These are phyloP conservation scores for Aquilaria sinensis DNA, from an alignment of 345 rosid species.

Conservation along the genomic window DNA sequence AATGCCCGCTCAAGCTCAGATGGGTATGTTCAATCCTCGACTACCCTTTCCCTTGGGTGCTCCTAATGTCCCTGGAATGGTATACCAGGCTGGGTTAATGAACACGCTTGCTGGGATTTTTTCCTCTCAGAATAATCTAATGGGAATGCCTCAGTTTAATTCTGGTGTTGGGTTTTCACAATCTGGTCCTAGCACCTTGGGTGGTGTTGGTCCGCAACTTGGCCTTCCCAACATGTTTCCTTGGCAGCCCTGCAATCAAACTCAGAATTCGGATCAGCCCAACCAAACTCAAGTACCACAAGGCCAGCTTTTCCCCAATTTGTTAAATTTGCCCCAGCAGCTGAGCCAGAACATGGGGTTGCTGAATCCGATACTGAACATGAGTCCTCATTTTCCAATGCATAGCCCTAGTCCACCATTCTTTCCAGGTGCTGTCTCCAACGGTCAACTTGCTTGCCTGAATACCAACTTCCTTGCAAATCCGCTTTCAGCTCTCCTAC, in stretches of 20 bases:
- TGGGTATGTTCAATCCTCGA: slow-evolving; percentile 33
- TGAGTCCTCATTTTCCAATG: slow-evolving; percentile 29
- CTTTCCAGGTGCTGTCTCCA: slow-evolving; percentile 9
- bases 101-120: slow-evolving; percentile 19
- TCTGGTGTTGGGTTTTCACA: neutral
- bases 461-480: slow-evolving; percentile 36
- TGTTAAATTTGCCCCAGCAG: slow-evolving; percentile 29
- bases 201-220: slow-evolving; percentile 5
- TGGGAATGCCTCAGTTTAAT: slow-evolving; percentile 17
- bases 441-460: slow-evolving; percentile 10
- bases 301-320: slow-evolving; percentile 19
- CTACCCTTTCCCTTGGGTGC: slow-evolving; percentile 23
- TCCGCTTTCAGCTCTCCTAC: slow-evolving; percentile 30
- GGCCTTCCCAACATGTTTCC: slow-evolving; percentile 2
- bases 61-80: slow-evolving; percentile 25
- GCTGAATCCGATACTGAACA: slow-evolving; percentile 27
- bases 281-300: slow-evolving; percentile 28
- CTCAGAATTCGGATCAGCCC: slow-evolving; percentile 15
- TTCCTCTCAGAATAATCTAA: slow-evolving; percentile 12
- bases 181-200: neutral
- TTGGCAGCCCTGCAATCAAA: slow-evolving; percentile 12
- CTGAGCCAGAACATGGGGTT: slow-evolving; percentile 27
- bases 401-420: slow-evolving; percentile 22
- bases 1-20: slow-evolving; percentile 23
- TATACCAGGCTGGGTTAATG: slow-evolving; percentile 27